A percentile compares a stretch with the other conserved stretches of the same genome.
Conservation (phyloP, 257 asterid species). For the Solanum tarijense region DNA sequence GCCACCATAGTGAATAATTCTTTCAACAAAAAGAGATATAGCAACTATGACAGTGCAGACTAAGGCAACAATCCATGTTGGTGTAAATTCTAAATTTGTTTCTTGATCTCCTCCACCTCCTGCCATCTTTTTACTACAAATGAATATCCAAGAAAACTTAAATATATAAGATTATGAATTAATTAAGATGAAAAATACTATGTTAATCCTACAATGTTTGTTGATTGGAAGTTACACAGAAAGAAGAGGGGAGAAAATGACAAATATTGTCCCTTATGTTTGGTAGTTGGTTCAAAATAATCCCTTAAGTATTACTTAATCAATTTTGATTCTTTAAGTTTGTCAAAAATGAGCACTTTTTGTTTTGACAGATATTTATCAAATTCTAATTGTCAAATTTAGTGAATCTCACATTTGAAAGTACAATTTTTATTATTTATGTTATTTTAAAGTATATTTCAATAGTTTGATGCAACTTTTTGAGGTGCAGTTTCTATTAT, state of each 20-base stretch:
- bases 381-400: background rate
- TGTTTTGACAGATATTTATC: background rate
- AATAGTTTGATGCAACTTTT: background rate
- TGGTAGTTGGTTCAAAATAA: background rate
- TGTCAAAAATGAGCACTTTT: background rate
- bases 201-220: background rate
- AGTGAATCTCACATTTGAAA: background rate
- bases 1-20: constrained; percentile 49
- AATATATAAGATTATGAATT: background rate
- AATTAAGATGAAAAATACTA: background rate
- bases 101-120: constrained; percentile 37
- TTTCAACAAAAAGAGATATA: constrained; percentile 45
- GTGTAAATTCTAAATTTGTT: constrained; percentile 38
- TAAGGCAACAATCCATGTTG: constrained; percentile 64
- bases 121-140: constrained; percentile 8
- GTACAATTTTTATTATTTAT: background rate
- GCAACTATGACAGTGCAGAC: constrained; percentile 56
- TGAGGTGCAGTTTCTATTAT: background rate
- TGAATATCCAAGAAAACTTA: background rate
- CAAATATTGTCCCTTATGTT: background rate
- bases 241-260: background rate
- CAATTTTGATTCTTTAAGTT: background rate
- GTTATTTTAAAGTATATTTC: background rate
- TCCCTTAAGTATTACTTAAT: background rate
- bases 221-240: background rate